phyloP scores from a whole-genome alignment of 2,329 filamentous ascomycete genomes.

The Cercospora zeina region DNA sequence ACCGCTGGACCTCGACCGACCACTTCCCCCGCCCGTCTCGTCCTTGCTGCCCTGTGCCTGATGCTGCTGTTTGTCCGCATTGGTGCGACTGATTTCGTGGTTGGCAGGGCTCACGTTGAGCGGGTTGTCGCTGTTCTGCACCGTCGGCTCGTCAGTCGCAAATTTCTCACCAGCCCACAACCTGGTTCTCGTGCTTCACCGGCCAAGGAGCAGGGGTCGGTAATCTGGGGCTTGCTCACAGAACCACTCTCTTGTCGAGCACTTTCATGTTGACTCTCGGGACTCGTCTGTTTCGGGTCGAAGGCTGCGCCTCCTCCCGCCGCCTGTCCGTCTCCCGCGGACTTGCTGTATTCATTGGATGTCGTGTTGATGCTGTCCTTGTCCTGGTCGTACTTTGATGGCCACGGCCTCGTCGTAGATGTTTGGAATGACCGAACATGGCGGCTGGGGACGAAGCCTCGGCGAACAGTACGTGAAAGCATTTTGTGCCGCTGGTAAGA shows the following conservation, averaged over 20 bases:
- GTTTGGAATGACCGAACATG: conserved; percentile 27
- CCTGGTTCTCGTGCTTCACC: neutral
- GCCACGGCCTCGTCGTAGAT: conserved; percentile 32
- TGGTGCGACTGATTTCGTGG: conserved; percentile 55
- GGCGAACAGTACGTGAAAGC: conserved; percentile 21
- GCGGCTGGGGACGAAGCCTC: conserved; percentile 17
- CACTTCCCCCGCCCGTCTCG: conserved; percentile 38
- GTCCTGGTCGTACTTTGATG: conserved; percentile 49
- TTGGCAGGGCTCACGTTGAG: conserved; percentile 64
- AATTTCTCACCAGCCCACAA: conserved; percentile 4
- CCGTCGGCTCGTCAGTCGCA: neutral
- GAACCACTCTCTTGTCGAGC: conserved; percentile 41
- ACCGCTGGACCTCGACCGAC: conserved; percentile 31
- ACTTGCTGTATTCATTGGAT: conserved; percentile 66
- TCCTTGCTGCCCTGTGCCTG: conserved; percentile 45
- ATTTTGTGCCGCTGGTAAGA: conserved; percentile 8
- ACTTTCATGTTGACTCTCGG: conserved; percentile 58
- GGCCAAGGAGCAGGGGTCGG: conserved; percentile 7
- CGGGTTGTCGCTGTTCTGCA: conserved; percentile 48
- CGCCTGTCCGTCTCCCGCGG: conserved; percentile 62
- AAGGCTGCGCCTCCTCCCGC: conserved; percentile 64
- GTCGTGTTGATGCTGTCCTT: conserved; percentile 64
- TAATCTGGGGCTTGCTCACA: conserved; percentile 20
- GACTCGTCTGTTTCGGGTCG: conserved; percentile 65
- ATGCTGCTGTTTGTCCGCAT: conserved; percentile 39